Conservation (phyloP, 1,284 basidiomycete genomes). For the Ceratobasidium sp. region DNA sequence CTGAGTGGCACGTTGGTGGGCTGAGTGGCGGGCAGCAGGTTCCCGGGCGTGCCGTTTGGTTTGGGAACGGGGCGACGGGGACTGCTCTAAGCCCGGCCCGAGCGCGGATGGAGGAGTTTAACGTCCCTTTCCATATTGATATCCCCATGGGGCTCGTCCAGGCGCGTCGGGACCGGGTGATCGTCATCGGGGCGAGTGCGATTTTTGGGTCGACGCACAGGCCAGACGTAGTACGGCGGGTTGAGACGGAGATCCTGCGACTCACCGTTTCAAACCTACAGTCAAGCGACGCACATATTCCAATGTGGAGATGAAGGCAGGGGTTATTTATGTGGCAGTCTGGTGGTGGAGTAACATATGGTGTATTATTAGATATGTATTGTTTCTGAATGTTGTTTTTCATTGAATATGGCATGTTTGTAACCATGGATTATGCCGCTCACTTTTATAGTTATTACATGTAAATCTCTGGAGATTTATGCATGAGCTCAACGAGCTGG, state of each 20-base stretch:
- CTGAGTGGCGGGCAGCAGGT: slow-evolving; percentile 38
- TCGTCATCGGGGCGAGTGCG: slow-evolving; percentile 30
- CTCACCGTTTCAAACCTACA: slow-evolving; percentile 30
- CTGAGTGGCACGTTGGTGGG: slow-evolving; percentile 40
- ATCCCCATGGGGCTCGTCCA: slow-evolving; percentile 33
- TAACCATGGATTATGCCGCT: slow-evolving; percentile 20
- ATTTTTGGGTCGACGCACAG: slow-evolving; percentile 41
- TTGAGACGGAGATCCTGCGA: slow-evolving; percentile 34
- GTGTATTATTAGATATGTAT: slow-evolving; percentile 45
- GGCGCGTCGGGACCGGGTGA: slow-evolving; percentile 24
- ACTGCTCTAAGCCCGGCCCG: slow-evolving; percentile 1
- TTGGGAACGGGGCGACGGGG: slow-evolving; percentile 22
- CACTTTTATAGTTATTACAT: slow-evolving; percentile 20
- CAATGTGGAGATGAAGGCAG: slow-evolving; percentile 31
- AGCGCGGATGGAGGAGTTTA: slow-evolving; percentile 23
- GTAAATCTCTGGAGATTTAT: slow-evolving; percentile 40
- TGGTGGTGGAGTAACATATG: slow-evolving; percentile 32
- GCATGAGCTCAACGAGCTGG: slow-evolving; percentile 41
- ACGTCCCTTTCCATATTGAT: slow-evolving; percentile 35
- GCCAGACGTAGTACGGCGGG: slow-evolving; percentile 23
- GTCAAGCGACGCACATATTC: slow-evolving; percentile 32
- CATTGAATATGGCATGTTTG: slow-evolving; percentile 35
- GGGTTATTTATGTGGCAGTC: neutral
- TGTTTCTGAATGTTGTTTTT: slow-evolving; percentile 11
- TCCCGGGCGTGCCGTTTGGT: slow-evolving; percentile 29